Evolutionary conservation across 2,329 filamentous ascomycete genomes (phyloP).

Genomic region (Proliferodiscus dingleyae): DNA sequence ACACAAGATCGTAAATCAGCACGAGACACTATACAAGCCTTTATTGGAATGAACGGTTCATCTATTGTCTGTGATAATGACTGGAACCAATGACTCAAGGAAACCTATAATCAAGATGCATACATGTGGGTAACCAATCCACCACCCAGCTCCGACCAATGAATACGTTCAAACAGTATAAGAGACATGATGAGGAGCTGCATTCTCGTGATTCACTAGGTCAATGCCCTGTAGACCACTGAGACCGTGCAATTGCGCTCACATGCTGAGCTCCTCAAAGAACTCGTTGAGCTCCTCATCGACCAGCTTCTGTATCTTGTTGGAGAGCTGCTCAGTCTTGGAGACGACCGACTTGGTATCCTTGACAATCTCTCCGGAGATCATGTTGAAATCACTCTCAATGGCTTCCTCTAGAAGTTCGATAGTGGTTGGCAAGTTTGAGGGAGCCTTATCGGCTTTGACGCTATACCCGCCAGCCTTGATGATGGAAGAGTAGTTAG

Average conservation of each 20-base stretch:
- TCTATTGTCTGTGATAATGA: slow-evolving; percentile 21
- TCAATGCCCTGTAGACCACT: slow-evolving; percentile 17
- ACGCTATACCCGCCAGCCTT: slow-evolving; percentile 66
- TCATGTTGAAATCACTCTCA: slow-evolving; percentile 50
- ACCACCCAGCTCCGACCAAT: slow-evolving; percentile 27
- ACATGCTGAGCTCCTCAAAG: slow-evolving; percentile 42
- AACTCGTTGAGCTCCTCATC: slow-evolving; percentile 58
- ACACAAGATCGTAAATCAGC: too few species aligned
- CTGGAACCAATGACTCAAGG: slow-evolving; percentile 18
- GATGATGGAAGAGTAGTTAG: slow-evolving; percentile 84
- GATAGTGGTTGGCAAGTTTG: slow-evolving; percentile 48
- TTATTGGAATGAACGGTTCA: slow-evolving; percentile 13
- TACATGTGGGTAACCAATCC: slow-evolving; percentile 22
- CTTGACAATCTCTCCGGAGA: slow-evolving; percentile 53
- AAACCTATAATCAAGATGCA: slow-evolving; percentile 30
- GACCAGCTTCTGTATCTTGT: slow-evolving; percentile 59
- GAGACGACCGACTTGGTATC: slow-evolving; percentile 46
- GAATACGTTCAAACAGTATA: slow-evolving; percentile 27
- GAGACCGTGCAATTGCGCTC: slow-evolving; percentile 11
- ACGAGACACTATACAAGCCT: too few species aligned
- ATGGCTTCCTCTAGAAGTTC: slow-evolving; percentile 57
- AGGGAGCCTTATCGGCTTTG: slow-evolving; percentile 40
- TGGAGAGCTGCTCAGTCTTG: slow-evolving; percentile 57
- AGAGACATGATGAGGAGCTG: slow-evolving; percentile 13
- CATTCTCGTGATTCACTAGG: slow-evolving; percentile 16